Base-by-base conservation (phyloP, 2,329 filamentous ascomycete species). In the Calonectria ilicicola region DNA sequence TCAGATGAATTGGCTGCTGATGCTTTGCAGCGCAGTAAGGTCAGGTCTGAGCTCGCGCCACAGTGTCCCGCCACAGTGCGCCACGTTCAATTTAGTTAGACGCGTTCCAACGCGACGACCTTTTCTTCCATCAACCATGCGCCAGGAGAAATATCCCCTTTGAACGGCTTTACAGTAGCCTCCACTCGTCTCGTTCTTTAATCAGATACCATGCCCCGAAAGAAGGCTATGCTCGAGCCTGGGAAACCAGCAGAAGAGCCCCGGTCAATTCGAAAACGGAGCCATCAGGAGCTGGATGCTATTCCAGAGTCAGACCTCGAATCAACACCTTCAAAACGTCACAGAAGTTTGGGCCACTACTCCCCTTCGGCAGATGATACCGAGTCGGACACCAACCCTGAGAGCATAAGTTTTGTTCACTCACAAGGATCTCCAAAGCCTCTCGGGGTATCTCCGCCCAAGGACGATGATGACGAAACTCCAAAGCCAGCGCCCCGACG, bases 401-500 rank as follows among this genome's bases (percentile, higher is more conserved):
- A 58, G 82, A 77, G 63, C 80, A 35, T 74, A 3, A 9, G 44
- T 14, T 15, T 32, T 4, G 67, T 70, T 53, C 44, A 53, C 4
- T 47, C 44, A 4, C 60, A 58, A 35, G 67, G 70, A 5, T 69
- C 69, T 63, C 70, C 63, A 15, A 69, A 58, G 21, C 56, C 64
- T 47, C 69, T 58, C 49, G 66, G 71, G 19, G 76, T 71, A 63
- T 75, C 73, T 40, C 70, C 72, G 14, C 35, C 68, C 23, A 69
- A 72, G 60, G 71, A 74, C 32, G 76, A 80, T 35, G 80, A 80
- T 38, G 80, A 77, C 46, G 78, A 78, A 51, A 78, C 75, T 10
- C 78, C 83, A 51, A 80, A 78, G 51, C 79, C 83, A 12, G 83
- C 84, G 0, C 84, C 82, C 19, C 79, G 80, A 51, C 82, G 81